These are phyloP conservation scores for Jaltomata sinuosa DNA, from an alignment of 257 asterid genomes.

Conservation along the genomic window DNA sequence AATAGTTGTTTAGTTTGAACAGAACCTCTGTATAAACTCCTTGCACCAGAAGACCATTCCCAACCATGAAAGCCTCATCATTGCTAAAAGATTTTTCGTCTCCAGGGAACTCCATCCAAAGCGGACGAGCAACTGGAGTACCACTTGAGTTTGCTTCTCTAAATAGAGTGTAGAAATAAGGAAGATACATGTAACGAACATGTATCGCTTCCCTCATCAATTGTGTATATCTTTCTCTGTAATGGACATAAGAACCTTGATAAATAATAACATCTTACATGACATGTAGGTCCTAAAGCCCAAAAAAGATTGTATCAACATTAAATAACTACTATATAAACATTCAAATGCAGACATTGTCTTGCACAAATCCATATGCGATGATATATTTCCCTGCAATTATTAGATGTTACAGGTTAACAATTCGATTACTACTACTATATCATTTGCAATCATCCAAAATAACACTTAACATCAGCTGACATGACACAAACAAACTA, in stretches of 20 bases:
- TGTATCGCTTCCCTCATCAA: constrained; percentile 85
- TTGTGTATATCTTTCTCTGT: constrained; percentile 75
- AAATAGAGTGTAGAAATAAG: constrained; percentile 87
- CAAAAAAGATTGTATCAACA: background rate
- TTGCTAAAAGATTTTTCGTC: constrained; percentile 75
- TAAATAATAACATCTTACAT: background rate
- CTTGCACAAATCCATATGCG: background rate
- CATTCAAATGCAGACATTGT: background rate
- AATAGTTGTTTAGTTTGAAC: background rate
- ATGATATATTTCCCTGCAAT: background rate
- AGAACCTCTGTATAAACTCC: constrained; percentile 83
- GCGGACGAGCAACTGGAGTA: constrained; percentile 85
- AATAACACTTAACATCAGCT: background rate
- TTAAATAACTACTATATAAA: background rate
- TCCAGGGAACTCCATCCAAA: constrained; percentile 95
- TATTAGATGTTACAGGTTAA: background rate
- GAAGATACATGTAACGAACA: constrained; percentile 77
- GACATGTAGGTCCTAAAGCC: background rate
- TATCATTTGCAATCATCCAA: background rate
- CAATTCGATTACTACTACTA: background rate
- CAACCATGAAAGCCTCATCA: constrained; percentile 98
- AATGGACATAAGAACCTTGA: constrained; percentile 4
- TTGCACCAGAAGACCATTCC: constrained; percentile 86
- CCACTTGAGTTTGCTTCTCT: constrained; percentile 91
- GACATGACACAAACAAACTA: background rate